phyloP scores from a whole-genome alignment of 768 basidiomycete genomes.

The Filobasidium floriforme region DNA sequence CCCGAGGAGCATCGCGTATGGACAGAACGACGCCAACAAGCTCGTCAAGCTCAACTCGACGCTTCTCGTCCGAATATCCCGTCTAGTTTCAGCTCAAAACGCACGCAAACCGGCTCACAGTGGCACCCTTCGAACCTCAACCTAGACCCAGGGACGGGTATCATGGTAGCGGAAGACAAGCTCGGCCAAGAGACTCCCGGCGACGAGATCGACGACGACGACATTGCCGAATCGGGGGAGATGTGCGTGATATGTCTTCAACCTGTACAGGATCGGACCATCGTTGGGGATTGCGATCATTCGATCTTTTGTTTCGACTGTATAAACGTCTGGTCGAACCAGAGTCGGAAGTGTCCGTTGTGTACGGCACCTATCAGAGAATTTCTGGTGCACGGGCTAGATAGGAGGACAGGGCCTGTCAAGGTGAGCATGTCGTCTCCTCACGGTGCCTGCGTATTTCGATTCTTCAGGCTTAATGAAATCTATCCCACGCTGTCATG shows the following conservation, averaged over 20 bases:
- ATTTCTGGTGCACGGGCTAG: slow-evolving; percentile 40
- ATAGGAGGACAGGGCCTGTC: slow-evolving; percentile 28
- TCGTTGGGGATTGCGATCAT: slow-evolving; percentile 79
- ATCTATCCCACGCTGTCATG: too few species aligned
- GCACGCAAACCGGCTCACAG: too few species aligned
- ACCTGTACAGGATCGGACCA: slow-evolving; percentile 62
- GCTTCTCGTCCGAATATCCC: too few species aligned
- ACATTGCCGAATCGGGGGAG: background rate
- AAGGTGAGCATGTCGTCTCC: slow-evolving; percentile 31
- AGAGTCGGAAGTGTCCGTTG: slow-evolving; percentile 39
- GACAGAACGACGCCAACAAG: background rate
- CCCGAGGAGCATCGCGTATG: background rate
- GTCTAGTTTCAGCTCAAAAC: too few species aligned
- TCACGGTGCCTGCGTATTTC: too few species aligned
- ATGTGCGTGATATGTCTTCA: slow-evolving; percentile 81
- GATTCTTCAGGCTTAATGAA: too few species aligned
- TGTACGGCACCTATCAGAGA: slow-evolving; percentile 38
- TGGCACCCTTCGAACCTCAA: too few species aligned
- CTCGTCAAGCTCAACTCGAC: too few species aligned
- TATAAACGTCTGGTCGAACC: slow-evolving; percentile 66
- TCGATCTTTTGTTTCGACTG: slow-evolving; percentile 86
- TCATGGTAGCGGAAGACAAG: too few species aligned
- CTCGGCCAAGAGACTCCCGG: too few species aligned
- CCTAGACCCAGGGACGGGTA: too few species aligned
- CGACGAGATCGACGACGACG: background rate